A percentile compares a stretch with the other conserved stretches of the same genome.
Evolutionary conservation across 202 grass and related monocot species (phyloP).

Genomic region (Setaria italica): DNA sequence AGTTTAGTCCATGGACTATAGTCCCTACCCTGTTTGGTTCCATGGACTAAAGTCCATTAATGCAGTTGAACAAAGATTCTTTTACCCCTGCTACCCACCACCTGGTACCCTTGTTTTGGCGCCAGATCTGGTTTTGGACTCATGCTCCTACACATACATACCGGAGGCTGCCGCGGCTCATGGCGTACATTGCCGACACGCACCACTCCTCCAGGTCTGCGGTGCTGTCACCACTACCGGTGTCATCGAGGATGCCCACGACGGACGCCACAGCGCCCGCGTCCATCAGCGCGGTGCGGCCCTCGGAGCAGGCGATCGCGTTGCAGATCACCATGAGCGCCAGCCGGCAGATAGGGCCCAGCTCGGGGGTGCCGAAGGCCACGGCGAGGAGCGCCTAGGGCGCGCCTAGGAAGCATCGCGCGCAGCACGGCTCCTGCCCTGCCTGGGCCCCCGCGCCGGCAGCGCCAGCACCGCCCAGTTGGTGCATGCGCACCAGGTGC

Average conservation of each 20-base stretch:
- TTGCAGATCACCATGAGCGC: slow-evolving; percentile 85
- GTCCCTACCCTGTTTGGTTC: too few relatives aligned
- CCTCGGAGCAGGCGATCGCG: slow-evolving; percentile 61
- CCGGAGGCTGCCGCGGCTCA: slow-evolving; percentile 76
- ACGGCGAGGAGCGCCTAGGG: slow-evolving; percentile 58
- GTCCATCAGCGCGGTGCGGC: slow-evolving; percentile 75
- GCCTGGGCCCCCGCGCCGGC: slow-evolving; percentile 12
- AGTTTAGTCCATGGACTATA: too few relatives aligned
- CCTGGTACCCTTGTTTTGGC: too few relatives aligned
- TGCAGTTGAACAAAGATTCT: too few relatives aligned
- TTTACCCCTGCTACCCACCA: too few relatives aligned
- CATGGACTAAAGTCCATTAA: too few relatives aligned
- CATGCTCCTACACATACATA: neutral
- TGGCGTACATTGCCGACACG: slow-evolving; percentile 69
- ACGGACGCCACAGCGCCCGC: slow-evolving; percentile 58
- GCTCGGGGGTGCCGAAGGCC: slow-evolving; percentile 45
- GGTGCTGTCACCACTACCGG: neutral
- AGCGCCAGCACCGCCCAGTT: slow-evolving; percentile 41
- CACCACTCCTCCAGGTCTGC: slow-evolving; percentile 61
- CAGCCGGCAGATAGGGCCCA: slow-evolving; percentile 50
- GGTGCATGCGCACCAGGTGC: slow-evolving; percentile 64
- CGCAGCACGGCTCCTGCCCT: slow-evolving; percentile 54
- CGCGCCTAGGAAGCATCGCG: slow-evolving; percentile 50
- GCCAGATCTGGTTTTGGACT: too few relatives aligned
- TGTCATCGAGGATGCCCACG: slow-evolving; percentile 44